phyloP scores from a whole-genome alignment of 805 yeast species.

The Cyberlindnera saturnus region DNA sequence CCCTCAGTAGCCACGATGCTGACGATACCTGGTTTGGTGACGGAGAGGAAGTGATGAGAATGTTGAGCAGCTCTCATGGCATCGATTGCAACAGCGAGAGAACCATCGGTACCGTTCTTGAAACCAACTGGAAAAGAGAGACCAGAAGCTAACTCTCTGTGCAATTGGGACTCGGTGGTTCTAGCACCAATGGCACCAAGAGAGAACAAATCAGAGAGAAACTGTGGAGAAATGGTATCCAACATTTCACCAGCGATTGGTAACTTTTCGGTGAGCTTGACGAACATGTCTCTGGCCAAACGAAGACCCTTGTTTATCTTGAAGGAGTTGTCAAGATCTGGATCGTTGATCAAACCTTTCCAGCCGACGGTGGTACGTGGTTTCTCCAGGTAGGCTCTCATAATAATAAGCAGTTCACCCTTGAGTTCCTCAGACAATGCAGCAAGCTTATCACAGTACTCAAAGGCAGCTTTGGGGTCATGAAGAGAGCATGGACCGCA shows the following conservation, averaged over 20 bases:
- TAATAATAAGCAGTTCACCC: slow-evolving; percentile 76
- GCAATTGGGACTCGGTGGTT: slow-evolving; percentile 96
- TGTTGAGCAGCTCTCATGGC: slow-evolving; percentile 89
- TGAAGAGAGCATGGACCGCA: slow-evolving; percentile 98
- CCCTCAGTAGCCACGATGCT: slow-evolving; percentile 97
- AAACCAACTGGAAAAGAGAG: slow-evolving; percentile 97
- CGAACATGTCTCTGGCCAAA: slow-evolving; percentile 81
- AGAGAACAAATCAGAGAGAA: slow-evolving; percentile 85
- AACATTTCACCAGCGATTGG: slow-evolving; percentile 98
- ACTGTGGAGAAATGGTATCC: slow-evolving; percentile 96
- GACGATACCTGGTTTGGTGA: slow-evolving; percentile 92
- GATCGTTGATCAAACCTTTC: slow-evolving; percentile 97
- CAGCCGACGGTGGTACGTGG: slow-evolving; percentile 99
- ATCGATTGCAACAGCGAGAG: slow-evolving; percentile 88
- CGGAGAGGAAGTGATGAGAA: slow-evolving; percentile 91
- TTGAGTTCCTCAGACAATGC: slow-evolving; percentile 54
- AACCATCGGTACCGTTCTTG: slow-evolving; percentile 97
- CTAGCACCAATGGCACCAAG: slow-evolving; percentile 99
- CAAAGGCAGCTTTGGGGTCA: slow-evolving; percentile 88
- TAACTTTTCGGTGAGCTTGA: slow-evolving; percentile 70
- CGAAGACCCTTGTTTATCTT: slow-evolving; percentile 92
- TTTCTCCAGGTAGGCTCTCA: slow-evolving; percentile 97
- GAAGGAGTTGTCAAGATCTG: slow-evolving; percentile 89
- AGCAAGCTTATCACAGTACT: slow-evolving; percentile 67
- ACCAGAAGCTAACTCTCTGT: slow-evolving; percentile 95